Evolutionary conservation across 139 green algal species (phyloP), one percentile per base, ranked within the genome.

Genomic region (Nannochloris sp.): DNA sequence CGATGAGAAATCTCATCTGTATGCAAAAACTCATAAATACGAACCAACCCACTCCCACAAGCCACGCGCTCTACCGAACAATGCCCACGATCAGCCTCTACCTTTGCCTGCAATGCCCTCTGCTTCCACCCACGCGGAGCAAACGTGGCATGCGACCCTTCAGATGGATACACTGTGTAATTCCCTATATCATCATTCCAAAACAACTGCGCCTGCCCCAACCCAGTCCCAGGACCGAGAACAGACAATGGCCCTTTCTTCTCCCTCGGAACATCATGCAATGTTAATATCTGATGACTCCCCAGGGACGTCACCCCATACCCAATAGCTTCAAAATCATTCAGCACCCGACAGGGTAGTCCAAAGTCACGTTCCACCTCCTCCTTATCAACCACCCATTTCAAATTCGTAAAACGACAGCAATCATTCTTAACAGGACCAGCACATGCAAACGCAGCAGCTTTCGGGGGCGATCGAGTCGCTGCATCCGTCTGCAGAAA

Each of bases 321-420:
- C 0, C 91, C 91, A 13, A 92, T 80, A 3, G 91, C 91, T 72
- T 95, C 88, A 68, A 96, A 96, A 74, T 96, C 90, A 69, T 96
- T 96, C 16, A 96, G 69, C 33, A 96, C 78, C 0, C 31, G 51
- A 59, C 16, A 45, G 30, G 33, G 55, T 16, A 85, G 66, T 4
- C 70, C 73, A 56, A 89, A 85, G 46, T 81, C 30, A 25, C 75
- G 59, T 45, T 72, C 20, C 28, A 95, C 66, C 17, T 59, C 59
- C 6, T 37, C 4, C 3, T 79, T 83, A 29, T 93, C 81, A 5
- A 96, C 80, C 1, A 85, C 49, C 89, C 89, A 96, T 23, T 56
- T 62, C 26, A 90, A 65, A 69, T 97, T 97, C 28, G 91, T 97
- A 88, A 97, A 96, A 4, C 58, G 61, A 65, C 87, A 95, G 2